Base-by-base conservation (phyloP, 2,329 filamentous ascomycete species). In the Plenodomus lindquistii region DNA sequence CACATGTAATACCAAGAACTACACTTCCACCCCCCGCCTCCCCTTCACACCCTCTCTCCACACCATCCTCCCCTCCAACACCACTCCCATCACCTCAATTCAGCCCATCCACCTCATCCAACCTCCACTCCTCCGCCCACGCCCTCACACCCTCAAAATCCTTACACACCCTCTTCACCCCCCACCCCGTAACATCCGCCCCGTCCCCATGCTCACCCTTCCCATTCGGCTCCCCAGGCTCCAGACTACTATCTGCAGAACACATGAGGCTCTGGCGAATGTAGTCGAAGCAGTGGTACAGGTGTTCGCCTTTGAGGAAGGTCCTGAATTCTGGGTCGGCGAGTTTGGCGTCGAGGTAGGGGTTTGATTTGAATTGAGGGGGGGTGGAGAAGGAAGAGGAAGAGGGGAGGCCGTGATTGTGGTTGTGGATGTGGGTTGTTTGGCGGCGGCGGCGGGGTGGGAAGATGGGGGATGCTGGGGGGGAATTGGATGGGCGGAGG, bases 261-360 rank as follows among this genome's bases (percentile, higher is more conserved):
- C 63, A 67, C 46, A 56, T 63, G 22, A 67, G 56, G 1, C 56
- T 58, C 20, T 67, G 60, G 2, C 63, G 37, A 3, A 67, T 36
- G 40, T 65, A 67, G 17, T 64, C 59, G 42, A 67, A 65, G 40
- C 63, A 67, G 34, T 67, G 62, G 6, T 19, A 24, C 9, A 46
- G 22, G 7, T 54, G 52, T 0, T 31, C 38, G 2, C 36, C 13
- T 3, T 38, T 20, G 10, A 48, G 24, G 11, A 39, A 31, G 4
- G 22, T 7, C 6, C 4, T 37, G 16, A 24, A 8, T 21, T 42
- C 5, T 21, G 18, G 19, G 16, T 31, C 1, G 15, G 40, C 20
- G n/a, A 52, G 24, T 2, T 48, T 19, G 3, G 40, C 34, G 20
- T 52, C 52, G 4, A 52, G 27, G 15, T 46, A 51, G 0, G 42